phyloP scores from a whole-genome alignment of 208 protist genomes.

The Wallacemonas rigidus region DNA sequence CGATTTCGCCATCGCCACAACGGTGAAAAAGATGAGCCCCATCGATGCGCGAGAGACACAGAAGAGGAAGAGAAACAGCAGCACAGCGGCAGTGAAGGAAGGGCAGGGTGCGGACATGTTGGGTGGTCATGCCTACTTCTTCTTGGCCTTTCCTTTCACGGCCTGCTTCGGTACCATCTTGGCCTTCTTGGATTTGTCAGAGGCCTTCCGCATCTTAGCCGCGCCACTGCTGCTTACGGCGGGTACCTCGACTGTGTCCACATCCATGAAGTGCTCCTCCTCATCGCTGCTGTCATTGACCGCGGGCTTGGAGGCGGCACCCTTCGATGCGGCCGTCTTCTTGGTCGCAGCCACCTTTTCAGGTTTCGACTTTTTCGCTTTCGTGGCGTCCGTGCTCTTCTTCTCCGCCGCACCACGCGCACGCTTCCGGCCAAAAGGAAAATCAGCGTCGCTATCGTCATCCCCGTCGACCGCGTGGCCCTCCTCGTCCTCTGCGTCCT shows the following conservation, averaged over 20 bases:
- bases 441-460: conserved; percentile 22
- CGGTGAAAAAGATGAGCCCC: no score
- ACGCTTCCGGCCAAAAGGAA: conserved; percentile 15
- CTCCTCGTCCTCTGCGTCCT: conserved; percentile 33
- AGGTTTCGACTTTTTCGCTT: conserved; percentile 17
- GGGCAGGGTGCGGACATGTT: not conserved
- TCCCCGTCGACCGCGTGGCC: conserved; percentile 26
- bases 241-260: conserved; percentile 35
- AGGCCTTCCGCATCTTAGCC: conserved; percentile 11
- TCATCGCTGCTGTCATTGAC: conserved; percentile 31
- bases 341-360: conserved; percentile 10
- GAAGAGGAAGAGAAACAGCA: not conserved
- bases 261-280: conserved; percentile 75
- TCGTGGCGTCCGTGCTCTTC: conserved; percentile 21
- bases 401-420: not conserved
- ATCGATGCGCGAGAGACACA: no score
- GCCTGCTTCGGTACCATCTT: conserved; percentile 9
- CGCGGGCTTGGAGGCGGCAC: not conserved
- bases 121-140: not conserved
- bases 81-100: not conserved
- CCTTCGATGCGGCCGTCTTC: not conserved
- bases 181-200: not conserved
- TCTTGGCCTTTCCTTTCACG: conserved; percentile 30
- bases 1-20: no score
- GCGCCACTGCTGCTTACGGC: not conserved